Evolutionary conservation across 257 asterid genomes (phyloP).

Genomic region (Gentiana straminea): DNA sequence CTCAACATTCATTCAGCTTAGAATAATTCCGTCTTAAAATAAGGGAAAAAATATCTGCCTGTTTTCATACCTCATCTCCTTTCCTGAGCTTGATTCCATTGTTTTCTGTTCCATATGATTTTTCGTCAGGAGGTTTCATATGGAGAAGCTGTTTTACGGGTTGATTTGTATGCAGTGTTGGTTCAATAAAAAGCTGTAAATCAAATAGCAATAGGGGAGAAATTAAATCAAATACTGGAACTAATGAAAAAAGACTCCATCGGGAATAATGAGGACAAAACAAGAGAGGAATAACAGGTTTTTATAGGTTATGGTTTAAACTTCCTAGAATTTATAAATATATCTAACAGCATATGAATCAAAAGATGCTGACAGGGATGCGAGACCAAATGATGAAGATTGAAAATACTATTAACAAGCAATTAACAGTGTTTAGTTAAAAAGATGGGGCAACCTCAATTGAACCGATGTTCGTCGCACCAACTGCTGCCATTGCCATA

Average conservation of each 20-base stretch:
- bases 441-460: constrained; percentile 34
- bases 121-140: constrained; percentile 58
- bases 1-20: constrained; percentile 1
- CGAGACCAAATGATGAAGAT: too few relatives aligned
- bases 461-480: constrained; percentile 94
- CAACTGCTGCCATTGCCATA: constrained; percentile 95
- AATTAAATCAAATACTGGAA: constrained; percentile 5
- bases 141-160: constrained; percentile 58
- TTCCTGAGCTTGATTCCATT: constrained; percentile 56
- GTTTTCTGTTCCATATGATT: constrained; percentile 49
- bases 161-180: constrained; percentile 58
- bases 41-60: neutral
- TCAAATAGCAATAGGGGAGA: neutral
- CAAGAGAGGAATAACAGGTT: too few relatives aligned
- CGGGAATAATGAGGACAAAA: too few relatives aligned
- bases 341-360: too few relatives aligned
- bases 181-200: constrained; percentile 74
- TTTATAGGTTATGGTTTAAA: too few relatives aligned
- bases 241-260: neutral
- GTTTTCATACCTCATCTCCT: constrained; percentile 77
- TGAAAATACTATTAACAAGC: too few relatives aligned
- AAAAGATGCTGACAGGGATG: too few relatives aligned
- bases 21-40: too few relatives aligned
- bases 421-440: too few relatives aligned
- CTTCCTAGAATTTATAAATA: too few relatives aligned